phyloP scores from a whole-genome alignment of 1,284 basidiomycete species.

The Malassezia nana region DNA sequence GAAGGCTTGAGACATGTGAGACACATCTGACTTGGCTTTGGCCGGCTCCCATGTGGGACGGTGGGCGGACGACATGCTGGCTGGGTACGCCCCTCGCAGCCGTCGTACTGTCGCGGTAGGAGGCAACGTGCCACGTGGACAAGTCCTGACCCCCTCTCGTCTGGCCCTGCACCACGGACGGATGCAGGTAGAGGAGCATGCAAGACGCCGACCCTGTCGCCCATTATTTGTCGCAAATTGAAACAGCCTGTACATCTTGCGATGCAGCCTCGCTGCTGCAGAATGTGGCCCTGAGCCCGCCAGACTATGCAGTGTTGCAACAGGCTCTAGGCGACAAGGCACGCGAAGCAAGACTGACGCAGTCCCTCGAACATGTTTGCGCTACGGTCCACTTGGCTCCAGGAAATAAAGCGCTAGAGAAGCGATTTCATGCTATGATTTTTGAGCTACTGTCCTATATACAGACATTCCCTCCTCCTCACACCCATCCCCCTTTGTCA shows the following conservation, averaged over 20 bases:
- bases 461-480: background rate
- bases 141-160: background rate
- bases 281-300: background rate
- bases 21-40: constrained; percentile 24
- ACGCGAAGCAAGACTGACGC: background rate
- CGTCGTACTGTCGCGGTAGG: background rate
- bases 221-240: background rate
- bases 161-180: background rate
- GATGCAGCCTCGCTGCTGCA: background rate
- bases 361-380: background rate
- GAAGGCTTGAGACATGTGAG: constrained; percentile 23
- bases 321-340: background rate
- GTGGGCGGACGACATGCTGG: constrained; percentile 37
- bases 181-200: background rate
- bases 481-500: too few relatives aligned
- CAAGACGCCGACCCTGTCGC: background rate
- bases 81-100: background rate
- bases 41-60: constrained; percentile 44
- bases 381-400: background rate
- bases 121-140: constrained; percentile 3
- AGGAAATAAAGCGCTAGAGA: background rate
- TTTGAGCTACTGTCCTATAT: constrained; percentile 5
- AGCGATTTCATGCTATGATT: constrained; percentile 5
- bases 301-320: constrained; percentile 1
- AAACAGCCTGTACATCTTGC: background rate